Evolutionary conservation across 1,284 basidiomycete genomes (phyloP), one percentile per base, ranked within the genome.

Genomic region (Moesziomyces aphidis): DNA sequence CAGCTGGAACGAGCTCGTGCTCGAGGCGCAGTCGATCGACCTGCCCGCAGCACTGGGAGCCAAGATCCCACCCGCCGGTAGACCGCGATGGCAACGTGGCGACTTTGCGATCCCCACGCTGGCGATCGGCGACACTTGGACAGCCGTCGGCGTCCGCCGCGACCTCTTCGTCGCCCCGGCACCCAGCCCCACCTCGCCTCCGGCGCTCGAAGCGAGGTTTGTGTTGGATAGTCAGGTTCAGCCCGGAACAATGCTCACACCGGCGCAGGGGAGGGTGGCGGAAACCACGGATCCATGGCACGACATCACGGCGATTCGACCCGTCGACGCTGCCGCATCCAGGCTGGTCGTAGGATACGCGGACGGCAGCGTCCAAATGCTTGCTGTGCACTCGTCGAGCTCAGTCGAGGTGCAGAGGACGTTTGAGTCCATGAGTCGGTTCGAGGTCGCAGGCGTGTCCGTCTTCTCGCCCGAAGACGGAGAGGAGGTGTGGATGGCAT

Each of bases 31-130:
- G 0, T 42, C 59, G 21, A 15, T 61, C 9, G 47, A 51, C 0
- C 53, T 67, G 13, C 45, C 62, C 7, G 26, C 23, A 2, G 8
- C 5, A 5, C 42, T 39, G 36, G 11, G 31, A 3, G 31, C 31
- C 9, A 34, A 34, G 31, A 34, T 13, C 31, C 9, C 11, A 8
- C 31, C 31, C 31, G 31, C 31, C 9, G 10, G 6, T 4, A 34
- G 31, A 34, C 10, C 9, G 31, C 31, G 15, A 49, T 19, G 46
- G 28, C 24, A 50, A 46, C 19, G n/a, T 5, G n/a, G 22, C 36
- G 22, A 49, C 3, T 70, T 74, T 47, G 66, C 72, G 4, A 67
- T 67, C 3, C 73, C 67, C 1, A 53, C 55, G 5, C 45, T 75
- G 0, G 50, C 44, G 1, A 1, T 64, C 17, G 67, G 73, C 0